Percentiles rank a stretch among this genome's conserved stretches.
These are phyloP conservation scores for Musa schizocarpa DNA, from an alignment of 176 grass and related monocot genomes.

Conservation along the genomic window DNA sequence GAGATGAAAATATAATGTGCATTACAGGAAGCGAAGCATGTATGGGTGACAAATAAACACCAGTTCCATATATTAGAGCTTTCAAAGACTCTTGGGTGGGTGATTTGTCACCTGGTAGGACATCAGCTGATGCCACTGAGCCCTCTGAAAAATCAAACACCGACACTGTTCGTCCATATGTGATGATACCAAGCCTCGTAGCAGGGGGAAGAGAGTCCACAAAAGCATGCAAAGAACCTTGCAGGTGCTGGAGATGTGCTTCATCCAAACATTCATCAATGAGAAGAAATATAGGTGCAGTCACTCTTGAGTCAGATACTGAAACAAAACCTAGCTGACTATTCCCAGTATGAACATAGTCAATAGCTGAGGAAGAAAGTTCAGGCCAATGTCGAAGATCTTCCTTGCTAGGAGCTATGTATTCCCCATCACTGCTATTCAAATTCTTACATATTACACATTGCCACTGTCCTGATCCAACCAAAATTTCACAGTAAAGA, in stretches of 20 bases:
- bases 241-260: conserved; percentile 81
- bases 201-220: conserved; percentile 69
- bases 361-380: conserved; percentile 42
- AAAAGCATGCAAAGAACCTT: conserved; percentile 97
- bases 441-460: conserved; percentile 79
- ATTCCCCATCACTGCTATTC: conserved; percentile 79
- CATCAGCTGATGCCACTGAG: conserved; percentile 58
- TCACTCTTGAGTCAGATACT: conserved; percentile 54
- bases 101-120: conserved; percentile 72
- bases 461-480: conserved; percentile 75
- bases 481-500: conserved; percentile 60
- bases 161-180: conserved; percentile 81
- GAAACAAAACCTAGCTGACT: conserved; percentile 65
- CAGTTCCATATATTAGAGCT: conserved; percentile 73
- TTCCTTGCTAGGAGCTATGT: conserved; percentile 64
- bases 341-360: conserved; percentile 73
- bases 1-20: conserved; percentile 88
- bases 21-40: conserved; percentile 82
- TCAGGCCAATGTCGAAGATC: conserved; percentile 70
- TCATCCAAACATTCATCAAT: conserved; percentile 93
- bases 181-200: conserved; percentile 73
- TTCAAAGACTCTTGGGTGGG: conserved; percentile 70
- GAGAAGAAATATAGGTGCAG: conserved; percentile 73
- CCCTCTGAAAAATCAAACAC: conserved; percentile 98
- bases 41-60: conserved; percentile 76